These are phyloP conservation scores for Epithele typhae DNA, from an alignment of 768 basidiomycete genomes.

Conservation along the genomic window DNA sequence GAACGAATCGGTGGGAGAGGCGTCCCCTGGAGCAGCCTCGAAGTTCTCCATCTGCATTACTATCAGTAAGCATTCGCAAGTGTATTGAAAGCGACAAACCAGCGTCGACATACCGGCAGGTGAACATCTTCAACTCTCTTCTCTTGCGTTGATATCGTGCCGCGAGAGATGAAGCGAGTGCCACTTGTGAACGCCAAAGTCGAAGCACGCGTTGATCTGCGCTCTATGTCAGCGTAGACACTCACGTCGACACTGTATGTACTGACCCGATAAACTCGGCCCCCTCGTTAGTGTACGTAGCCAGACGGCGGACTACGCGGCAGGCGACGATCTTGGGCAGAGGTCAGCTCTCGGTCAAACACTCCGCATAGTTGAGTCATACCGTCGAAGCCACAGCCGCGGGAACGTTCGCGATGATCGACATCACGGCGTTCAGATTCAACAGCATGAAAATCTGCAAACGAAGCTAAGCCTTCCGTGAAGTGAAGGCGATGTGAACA, in stretches of 20 bases:
- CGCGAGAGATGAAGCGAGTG: slow-evolving; percentile 24
- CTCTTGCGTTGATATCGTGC: slow-evolving; percentile 23
- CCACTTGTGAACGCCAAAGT: slow-evolving; percentile 59
- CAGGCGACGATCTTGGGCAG: slow-evolving; percentile 55
- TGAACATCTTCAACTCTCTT: slow-evolving; percentile 49
- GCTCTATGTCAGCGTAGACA: slow-evolving; percentile 32
- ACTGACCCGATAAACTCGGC: slow-evolving; percentile 52
- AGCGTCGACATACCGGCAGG: slow-evolving; percentile 40
- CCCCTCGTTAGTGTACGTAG: slow-evolving; percentile 48
- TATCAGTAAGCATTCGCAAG: slow-evolving; percentile 2
- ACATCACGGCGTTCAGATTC: slow-evolving; percentile 65
- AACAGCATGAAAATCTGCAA: slow-evolving; percentile 53
- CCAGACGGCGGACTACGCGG: slow-evolving; percentile 59
- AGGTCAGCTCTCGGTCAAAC: neutral
- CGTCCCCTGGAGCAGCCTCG: slow-evolving; percentile 18
- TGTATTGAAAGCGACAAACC: too few relatives aligned
- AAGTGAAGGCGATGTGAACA: neutral
- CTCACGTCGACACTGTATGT: neutral
- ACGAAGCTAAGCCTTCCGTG: slow-evolving; percentile 19
- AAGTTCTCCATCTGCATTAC: slow-evolving; percentile 61
- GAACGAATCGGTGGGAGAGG: slow-evolving; percentile 23
- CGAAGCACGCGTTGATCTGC: slow-evolving; percentile 41
- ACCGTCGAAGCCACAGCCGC: slow-evolving; percentile 69
- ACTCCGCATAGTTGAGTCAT: slow-evolving; percentile 13
- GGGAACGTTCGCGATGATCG: slow-evolving; percentile 69